Conservation (phyloP, 805 yeast genomes). For the Ogataea sp. region DNA sequence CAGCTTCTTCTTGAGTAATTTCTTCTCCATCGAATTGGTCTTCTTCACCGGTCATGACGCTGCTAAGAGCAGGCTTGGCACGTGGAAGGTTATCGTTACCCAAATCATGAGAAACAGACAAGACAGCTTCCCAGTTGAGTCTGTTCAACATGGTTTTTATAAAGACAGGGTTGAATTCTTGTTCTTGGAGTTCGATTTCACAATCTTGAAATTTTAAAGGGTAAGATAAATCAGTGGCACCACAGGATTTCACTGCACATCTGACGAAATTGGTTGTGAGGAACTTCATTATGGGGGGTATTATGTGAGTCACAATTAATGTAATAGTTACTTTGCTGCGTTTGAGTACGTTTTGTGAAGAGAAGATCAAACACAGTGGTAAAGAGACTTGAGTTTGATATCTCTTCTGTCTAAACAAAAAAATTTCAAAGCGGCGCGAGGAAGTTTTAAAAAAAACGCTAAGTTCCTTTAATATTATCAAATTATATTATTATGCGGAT, state of each 20-base stretch:
- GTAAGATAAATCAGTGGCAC: conserved; percentile 63
- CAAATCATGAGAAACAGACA: conserved; percentile 67
- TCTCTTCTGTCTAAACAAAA: no score
- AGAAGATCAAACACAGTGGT: no score
- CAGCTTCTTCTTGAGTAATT: conserved; percentile 24
- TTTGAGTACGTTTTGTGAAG: no score
- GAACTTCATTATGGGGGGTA: conserved; percentile 57
- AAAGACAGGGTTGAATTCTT: conserved; percentile 79
- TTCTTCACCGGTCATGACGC: background rate
- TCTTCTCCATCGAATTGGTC: conserved; percentile 35
- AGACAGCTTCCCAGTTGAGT: conserved; percentile 81
- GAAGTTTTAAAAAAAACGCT: no score
- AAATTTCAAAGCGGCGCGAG: no score
- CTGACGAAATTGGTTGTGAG: conserved; percentile 94
- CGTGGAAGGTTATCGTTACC: conserved; percentile 58
- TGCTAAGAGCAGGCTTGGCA: conserved; percentile 39
- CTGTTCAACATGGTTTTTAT: conserved; percentile 68
- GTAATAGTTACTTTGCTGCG: no score
- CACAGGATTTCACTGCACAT: conserved; percentile 84
- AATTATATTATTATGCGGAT: no score
- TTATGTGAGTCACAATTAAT: no score
- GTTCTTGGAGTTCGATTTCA: conserved; percentile 66
- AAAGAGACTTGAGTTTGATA: no score
- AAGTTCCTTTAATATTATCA: no score
- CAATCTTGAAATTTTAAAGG: conserved; percentile 69